phyloP scores from a whole-genome alignment of 345 rosid species.

The Sonneratia alba region DNA sequence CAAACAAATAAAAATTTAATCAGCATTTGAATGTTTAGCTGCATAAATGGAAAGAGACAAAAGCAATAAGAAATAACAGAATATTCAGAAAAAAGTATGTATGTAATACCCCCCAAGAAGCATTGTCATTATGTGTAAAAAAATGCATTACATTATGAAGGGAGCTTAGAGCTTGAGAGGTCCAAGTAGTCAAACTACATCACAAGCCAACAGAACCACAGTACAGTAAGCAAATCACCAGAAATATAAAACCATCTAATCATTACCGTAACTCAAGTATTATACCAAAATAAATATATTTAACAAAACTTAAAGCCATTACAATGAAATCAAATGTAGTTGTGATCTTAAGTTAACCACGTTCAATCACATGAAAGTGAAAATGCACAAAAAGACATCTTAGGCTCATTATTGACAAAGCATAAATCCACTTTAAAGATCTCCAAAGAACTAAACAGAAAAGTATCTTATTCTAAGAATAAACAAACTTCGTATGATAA shows the following conservation, averaged over 20 bases:
- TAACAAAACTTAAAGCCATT: not conserved
- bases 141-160: not conserved
- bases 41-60: not conserved
- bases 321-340: not conserved
- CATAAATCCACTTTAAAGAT: not conserved
- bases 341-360: not conserved
- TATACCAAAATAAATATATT: not conserved
- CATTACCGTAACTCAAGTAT: not conserved
- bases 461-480: not conserved
- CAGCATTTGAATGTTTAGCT: not conserved
- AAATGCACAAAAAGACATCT: not conserved
- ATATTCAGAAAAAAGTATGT: not conserved
- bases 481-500: not conserved
- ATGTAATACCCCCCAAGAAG: not conserved
- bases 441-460: not conserved
- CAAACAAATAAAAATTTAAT: conserved; percentile 6
- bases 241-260: not conserved
- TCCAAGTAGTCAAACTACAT: not conserved
- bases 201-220: not conserved
- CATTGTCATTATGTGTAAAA: not conserved
- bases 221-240: not conserved
- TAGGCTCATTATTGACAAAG: not conserved
- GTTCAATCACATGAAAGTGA: not conserved
- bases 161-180: not conserved
- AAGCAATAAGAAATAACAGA: not conserved